Evolutionary conservation across 257 asterid genomes (phyloP).

Genomic region (Jacaranda copaia): DNA sequence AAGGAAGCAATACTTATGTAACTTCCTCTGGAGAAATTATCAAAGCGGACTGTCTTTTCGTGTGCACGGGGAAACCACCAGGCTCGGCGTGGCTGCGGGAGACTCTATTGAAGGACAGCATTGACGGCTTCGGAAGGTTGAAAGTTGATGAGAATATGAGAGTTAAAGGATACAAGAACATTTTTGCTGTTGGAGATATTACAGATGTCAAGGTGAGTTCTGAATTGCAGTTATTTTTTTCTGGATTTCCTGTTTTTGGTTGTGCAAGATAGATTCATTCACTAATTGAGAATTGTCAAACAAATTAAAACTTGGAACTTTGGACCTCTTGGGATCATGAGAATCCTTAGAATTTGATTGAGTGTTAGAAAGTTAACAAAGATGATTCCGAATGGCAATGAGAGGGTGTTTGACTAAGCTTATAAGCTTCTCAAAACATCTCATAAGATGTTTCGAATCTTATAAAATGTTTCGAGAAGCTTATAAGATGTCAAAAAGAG

Average conservation of each 20-base stretch:
- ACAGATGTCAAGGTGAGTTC: constrained; percentile 72
- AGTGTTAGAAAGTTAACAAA: no score
- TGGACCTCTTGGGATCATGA: not conserved
- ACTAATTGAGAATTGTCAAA: not conserved
- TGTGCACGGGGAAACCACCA: constrained; percentile 78
- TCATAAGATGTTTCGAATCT: no score
- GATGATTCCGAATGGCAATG: not conserved
- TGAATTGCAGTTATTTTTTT: constrained; percentile 15
- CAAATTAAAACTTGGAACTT: not conserved
- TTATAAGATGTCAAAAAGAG: no score
- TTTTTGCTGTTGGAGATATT: constrained; percentile 83
- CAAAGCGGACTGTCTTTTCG: constrained; percentile 60
- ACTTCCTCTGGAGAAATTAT: constrained; percentile 75
- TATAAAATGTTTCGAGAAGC: no score
- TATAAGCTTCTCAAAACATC: no score
- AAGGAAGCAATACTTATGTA: constrained; percentile 49
- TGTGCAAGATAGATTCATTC: not conserved
- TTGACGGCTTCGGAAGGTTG: constrained; percentile 65
- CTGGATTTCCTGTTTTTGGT: not conserved
- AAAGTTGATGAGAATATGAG: constrained; percentile 77
- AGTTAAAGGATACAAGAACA: constrained; percentile 68
- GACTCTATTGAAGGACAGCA: constrained; percentile 55
- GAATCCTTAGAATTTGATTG: not conserved
- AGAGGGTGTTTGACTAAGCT: not conserved
- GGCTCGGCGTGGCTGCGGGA: constrained; percentile 75